These are phyloP conservation scores for Leptographium lundbergii DNA, from an alignment of 2,329 filamentous ascomycete genomes.

Conservation along the genomic window DNA sequence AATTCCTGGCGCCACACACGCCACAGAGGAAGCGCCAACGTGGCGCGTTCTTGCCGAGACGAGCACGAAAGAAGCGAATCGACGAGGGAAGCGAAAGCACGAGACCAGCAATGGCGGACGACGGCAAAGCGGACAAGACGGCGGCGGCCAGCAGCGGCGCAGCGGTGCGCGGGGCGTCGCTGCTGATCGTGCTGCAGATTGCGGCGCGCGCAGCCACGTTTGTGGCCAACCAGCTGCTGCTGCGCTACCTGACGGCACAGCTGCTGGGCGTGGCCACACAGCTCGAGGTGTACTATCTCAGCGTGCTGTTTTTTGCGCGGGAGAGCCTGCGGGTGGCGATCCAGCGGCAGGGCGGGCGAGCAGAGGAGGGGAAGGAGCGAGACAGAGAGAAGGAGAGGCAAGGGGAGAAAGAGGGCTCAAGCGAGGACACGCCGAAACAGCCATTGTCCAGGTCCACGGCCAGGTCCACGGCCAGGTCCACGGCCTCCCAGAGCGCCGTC, in stretches of 20 bases:
- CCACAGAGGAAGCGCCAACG: neutral
- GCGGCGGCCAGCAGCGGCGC: neutral
- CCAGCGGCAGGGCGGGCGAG: conserved; percentile 54
- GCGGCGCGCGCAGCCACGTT: conserved; percentile 83
- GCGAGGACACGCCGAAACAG: conserved; percentile 7
- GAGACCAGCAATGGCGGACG: neutral
- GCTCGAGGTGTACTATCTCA: conserved; percentile 84
- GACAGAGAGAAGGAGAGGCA: too few relatives aligned
- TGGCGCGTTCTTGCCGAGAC: neutral
- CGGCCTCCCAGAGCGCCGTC: conserved; percentile 59
- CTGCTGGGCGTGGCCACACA: conserved; percentile 79
- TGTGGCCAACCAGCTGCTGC: conserved; percentile 76
- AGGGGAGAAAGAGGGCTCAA: neutral
- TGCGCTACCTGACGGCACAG: conserved; percentile 76
- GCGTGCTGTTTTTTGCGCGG: conserved; percentile 86
- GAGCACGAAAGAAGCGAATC: neutral
- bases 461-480: neutral
- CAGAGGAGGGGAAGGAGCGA: conserved; percentile 11
- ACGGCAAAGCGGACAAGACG: neutral
- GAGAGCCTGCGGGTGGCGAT: conserved; percentile 87
- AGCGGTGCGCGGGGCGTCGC: conserved; percentile 56
- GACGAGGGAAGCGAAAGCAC: too few relatives aligned
- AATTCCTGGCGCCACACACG: neutral
- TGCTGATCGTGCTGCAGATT: conserved; percentile 81
- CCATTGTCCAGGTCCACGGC: conserved; percentile 4